Evolutionary conservation across 129 eudicot genomes (phyloP).

Genomic region (Flaveria robusta): DNA sequence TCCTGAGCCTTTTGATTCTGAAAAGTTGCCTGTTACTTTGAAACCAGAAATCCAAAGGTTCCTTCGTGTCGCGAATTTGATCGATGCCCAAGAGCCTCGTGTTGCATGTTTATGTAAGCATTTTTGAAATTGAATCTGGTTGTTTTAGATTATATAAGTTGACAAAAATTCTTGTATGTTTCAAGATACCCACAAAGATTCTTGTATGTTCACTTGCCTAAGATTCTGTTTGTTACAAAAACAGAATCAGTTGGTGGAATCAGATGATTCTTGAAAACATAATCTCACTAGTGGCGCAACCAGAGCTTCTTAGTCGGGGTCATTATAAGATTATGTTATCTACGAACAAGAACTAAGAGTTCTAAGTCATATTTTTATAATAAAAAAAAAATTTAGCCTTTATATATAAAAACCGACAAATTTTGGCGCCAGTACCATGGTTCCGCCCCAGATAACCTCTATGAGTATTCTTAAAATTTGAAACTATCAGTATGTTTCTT

Average conservation of each 20-base stretch:
- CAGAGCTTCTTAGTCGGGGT: too few relatives aligned
- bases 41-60: slow-evolving; percentile 84
- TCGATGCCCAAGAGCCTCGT: slow-evolving; percentile 82
- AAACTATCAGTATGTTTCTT: neutral
- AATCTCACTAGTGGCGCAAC: too few relatives aligned
- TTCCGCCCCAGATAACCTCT: too few relatives aligned
- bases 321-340: too few relatives aligned
- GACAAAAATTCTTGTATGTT: neutral
- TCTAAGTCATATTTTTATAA: too few relatives aligned
- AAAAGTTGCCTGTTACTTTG: slow-evolving; percentile 84
- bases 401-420: too few relatives aligned
- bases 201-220: slow-evolving; percentile 9
- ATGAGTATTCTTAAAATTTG: slow-evolving; percentile 16
- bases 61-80: slow-evolving; percentile 88
- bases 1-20: slow-evolving; percentile 91
- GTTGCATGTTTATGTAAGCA: slow-evolving; percentile 88
- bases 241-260: neutral
- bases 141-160: slow-evolving; percentile 5
- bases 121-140: neutral
- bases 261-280: slow-evolving; percentile 18
- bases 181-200: neutral
- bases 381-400: too few relatives aligned
- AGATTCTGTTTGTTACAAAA: slow-evolving; percentile 16
- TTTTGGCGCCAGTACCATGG: too few relatives aligned
- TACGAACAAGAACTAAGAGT: too few relatives aligned